These are phyloP conservation scores for Buddleja alternifolia DNA, from an alignment of 257 asterid species.

Conservation along the genomic window DNA sequence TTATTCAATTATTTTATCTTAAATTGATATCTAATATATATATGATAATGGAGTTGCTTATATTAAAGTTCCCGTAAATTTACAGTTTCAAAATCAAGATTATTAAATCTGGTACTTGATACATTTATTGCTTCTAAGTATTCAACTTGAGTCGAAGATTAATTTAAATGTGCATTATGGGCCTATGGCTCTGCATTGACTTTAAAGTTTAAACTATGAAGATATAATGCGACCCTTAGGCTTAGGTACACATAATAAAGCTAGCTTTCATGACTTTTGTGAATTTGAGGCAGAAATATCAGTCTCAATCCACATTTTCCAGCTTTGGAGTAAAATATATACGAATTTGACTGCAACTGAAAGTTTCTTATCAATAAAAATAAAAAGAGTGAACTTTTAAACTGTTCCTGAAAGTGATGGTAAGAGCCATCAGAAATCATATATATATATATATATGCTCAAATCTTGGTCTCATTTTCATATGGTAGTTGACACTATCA, in stretches of 20 bases:
- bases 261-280: neutral
- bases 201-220: neutral
- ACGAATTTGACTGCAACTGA: neutral
- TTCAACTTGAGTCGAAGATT: neutral
- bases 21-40: too few relatives aligned
- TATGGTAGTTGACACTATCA: constrained; percentile 14
- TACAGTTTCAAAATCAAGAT: too few relatives aligned
- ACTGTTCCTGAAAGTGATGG: constrained; percentile 9
- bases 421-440: neutral
- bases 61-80: too few relatives aligned
- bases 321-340: neutral
- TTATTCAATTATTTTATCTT: too few relatives aligned
- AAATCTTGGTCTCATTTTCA: neutral
- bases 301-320: neutral
- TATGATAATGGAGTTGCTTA: too few relatives aligned
- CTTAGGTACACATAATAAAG: neutral
- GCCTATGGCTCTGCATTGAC: neutral
- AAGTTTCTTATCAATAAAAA: too few relatives aligned
- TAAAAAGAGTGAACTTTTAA: too few relatives aligned
- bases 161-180: neutral
- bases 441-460: neutral
- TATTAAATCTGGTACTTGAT: too few relatives aligned
- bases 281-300: neutral
- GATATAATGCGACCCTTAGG: too few relatives aligned
- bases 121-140: neutral